Base-by-base conservation (phyloP, 768 basidiomycete genomes). In the Tylopilus felleus region DNA sequence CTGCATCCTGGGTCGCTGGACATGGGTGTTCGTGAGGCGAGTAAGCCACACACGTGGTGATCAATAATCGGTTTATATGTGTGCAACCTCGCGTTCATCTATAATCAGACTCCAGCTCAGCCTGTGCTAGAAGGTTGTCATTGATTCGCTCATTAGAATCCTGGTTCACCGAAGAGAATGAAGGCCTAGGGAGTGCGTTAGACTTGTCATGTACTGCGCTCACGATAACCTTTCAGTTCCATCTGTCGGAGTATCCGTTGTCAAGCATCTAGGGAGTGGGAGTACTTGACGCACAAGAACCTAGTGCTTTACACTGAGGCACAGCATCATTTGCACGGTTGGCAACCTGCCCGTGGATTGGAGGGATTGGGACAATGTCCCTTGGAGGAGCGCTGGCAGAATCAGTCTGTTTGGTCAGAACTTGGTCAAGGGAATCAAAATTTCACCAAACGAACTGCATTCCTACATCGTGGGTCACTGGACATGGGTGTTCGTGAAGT, bases 401-500 rank as follows among this genome's bases (percentile, higher is more conserved):
- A 33, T 49, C 41, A 9, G 23, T 29, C 41, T 49, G 47, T 44
- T 52, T 43, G 35, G 47, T 17, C 39, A 49, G 46, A 19, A 57
- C 21, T 49, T 39, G 41, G 10, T 12, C 12, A 6, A 22, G 2
- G 55, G 23, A 50, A 31, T 57, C 55, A 57, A 50, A 36, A 50
- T 13, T 35, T 57, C 47, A 42, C 56, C 47, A 23, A 51, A 51
- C 55, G 51, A 25, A 35, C 29, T 23, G 22, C 29, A 23, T 57
- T 19, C 14, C 54, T 3, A 13, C 9, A 14, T 13, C 27, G 10
- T 31, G 39, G 31, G n/a, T 29, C 29, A 21, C 16, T 35, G 4
- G 39, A 41, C 23, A 19, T 17, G 31, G 38, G 25, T 19, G 42
- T 33, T 33, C 3, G 19, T 23, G 29, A 31, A 19, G 23, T 2